Evolutionary conservation across 371 early-diverging fungal species (phyloP), one percentile per base, ranked within the genome.

Genomic region (Actinomortierella wolfii): DNA sequence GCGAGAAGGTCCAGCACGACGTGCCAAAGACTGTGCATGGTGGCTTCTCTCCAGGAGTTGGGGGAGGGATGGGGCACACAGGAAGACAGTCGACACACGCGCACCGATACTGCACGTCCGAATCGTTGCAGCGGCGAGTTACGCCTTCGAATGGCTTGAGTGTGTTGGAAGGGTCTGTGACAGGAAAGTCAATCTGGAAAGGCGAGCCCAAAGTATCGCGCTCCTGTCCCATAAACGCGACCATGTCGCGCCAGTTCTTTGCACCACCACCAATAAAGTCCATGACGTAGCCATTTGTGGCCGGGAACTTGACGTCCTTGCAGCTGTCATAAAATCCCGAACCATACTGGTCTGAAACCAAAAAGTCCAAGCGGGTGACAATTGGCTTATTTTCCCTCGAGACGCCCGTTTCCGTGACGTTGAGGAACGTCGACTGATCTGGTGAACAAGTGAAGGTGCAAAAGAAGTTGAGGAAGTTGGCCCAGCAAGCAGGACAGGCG

Each of bases 401-500:
- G 28, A 47, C 26, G 29, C 53, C 63, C 2, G 76, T 73, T 2
- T 57, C 56, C 3, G 88, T 91, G 23, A 90, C 79, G 25, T 91
- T 88, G 46, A 92, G 79, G 76, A 91, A 90, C 0, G 83, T 84
- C 0, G 89, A 85, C 61, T 92, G 91, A 55, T 87, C 62, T 17
- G 88, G 88, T 2, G 88, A 88, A 54, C 91, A 90, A 2, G 90
- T 89, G 54, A 91, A 89, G 0, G 83, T 73, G 47, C 92, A 92
- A 76, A 86, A 92, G 62, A 92, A 89, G 59, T 79, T 76, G 48
- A 83, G 61, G 54, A 92, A 88, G 57, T 92, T 92, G 26, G 79
- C 75, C 89, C 87, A 91, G 66, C 92, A 92, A 4, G 92, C 92
- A 17, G 92, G 92, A 61, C 92, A 92, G 4, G 87, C 80, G 0